Base-by-base conservation (phyloP, 257 asterid species). In the Marsdenia floribunda region DNA sequence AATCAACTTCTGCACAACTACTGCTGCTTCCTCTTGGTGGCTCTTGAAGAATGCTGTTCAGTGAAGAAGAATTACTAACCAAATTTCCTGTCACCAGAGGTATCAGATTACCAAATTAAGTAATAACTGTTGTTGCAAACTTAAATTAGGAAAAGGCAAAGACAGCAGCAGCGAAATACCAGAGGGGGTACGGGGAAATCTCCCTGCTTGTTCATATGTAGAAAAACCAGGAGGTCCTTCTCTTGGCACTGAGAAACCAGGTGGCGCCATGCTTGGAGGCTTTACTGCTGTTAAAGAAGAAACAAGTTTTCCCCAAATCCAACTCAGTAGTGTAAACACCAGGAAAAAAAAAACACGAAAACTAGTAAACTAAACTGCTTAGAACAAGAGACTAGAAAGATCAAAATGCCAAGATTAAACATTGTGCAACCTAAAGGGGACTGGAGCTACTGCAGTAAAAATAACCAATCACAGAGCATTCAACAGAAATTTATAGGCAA, bases 151-250 rank as follows among this genome's bases (percentile, higher is more conserved):
- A 37, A 33, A 54, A 47, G 63, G 50, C 75, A 72, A 70, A 52
- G 68, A 4, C 44, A 8, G 37, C 9, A 63, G 76, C 49, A 29
- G 61, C 16, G 22, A 80, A 65, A 37, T 85, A 80, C 96, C 97
- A 76, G 94, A 87, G 37, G 92, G 77, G 54, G 84, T 72, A 52
- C 79, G 88, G 68, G 86, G 74, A 49, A 86, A 77, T 49, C 79
- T 54, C 55, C 86, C 83, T 5, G 82, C 75, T 76, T 89, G 87
- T 71, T 89, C 94, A 54, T 82, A 60, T 70, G 87, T 26, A 2
- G 91, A 83, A 81, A 91, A 93, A 50, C 97, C 97, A 22, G 96
- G 97, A 71, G 97, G 97, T 68, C 91, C 90, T 74, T 87, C 96
- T 81, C 96, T 86, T 49, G 93, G 85, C 75, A 81, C 77, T 4